Evolutionary conservation across 352 stramenopile genomes (phyloP).

Genomic region (Paralagenidium karlingii): DNA sequence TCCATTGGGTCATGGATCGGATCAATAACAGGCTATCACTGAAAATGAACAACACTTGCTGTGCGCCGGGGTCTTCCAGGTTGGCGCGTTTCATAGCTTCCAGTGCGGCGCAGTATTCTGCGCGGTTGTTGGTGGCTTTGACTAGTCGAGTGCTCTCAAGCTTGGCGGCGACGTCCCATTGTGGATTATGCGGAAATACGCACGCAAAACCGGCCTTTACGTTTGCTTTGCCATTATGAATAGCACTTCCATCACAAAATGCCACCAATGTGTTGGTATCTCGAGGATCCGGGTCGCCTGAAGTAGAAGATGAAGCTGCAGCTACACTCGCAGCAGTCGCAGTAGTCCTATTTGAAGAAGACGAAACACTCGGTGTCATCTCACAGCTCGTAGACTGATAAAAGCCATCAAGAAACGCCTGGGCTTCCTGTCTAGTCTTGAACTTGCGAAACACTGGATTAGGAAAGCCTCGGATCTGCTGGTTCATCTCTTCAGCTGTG

Average conservation of each 20-base stretch:
- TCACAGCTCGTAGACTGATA: neutral
- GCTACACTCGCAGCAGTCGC: no score
- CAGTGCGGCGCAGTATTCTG: conserved; percentile 40
- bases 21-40: conserved; percentile 72
- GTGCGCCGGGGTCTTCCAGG: conserved; percentile 17
- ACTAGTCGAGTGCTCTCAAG: conserved; percentile 6
- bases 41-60: conserved; percentile 47
- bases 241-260: conserved; percentile 63
- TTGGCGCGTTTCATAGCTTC: conserved; percentile 59
- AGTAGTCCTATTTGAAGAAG: no score
- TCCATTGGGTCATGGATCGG: conserved; percentile 66
- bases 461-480: conserved; percentile 11
- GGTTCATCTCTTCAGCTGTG: conserved; percentile 17
- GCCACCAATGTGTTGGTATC: conserved; percentile 41
- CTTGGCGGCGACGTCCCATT: conserved; percentile 50
- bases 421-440: conserved; percentile 20
- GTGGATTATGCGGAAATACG: conserved; percentile 48
- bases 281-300: conserved; percentile 24
- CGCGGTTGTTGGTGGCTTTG: conserved; percentile 33
- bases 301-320: no score
- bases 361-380: no score
- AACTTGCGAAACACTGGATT: conserved; percentile 56
- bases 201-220: conserved; percentile 44
- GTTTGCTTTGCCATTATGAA: conserved; percentile 31
- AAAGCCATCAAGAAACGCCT: conserved; percentile 34